These are phyloP conservation scores for Coemansia sp. DNA, from an alignment of 371 early-diverging fungal species.

Conservation along the genomic window DNA sequence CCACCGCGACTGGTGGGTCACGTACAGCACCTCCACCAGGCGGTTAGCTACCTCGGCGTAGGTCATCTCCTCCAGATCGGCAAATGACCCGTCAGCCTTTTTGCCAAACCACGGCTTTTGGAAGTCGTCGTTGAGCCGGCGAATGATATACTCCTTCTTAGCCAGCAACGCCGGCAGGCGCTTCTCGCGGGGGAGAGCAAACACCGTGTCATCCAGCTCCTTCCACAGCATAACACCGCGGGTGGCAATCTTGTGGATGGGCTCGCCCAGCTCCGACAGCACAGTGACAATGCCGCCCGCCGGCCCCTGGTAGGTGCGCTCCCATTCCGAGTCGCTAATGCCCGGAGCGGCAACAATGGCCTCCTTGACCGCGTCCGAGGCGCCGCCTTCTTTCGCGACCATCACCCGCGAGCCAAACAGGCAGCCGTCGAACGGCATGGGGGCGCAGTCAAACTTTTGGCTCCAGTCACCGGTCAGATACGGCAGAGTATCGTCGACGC, in stretches of 20 bases:
- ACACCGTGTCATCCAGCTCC: slow-evolving; percentile 92
- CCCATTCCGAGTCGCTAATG: slow-evolving; percentile 88
- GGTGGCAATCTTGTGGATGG: slow-evolving; percentile 96
- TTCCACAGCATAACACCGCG: slow-evolving; percentile 93
- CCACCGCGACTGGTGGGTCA: slow-evolving; percentile 82
- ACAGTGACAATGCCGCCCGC: slow-evolving; percentile 95
- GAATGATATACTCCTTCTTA: slow-evolving; percentile 91
- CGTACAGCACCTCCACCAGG: slow-evolving; percentile 78
- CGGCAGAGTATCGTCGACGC: slow-evolving; percentile 87
- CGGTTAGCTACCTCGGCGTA: slow-evolving; percentile 88
- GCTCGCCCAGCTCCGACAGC: slow-evolving; percentile 93
- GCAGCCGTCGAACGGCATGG: slow-evolving; percentile 96
- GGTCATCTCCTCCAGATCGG: slow-evolving; percentile 89
- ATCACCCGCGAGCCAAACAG: slow-evolving; percentile 94
- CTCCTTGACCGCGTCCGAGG: slow-evolving; percentile 84
- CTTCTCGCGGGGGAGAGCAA: slow-evolving; percentile 88
- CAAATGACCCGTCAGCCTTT: slow-evolving; percentile 75
- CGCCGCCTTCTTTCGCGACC: slow-evolving; percentile 90
- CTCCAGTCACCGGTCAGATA: slow-evolving; percentile 96
- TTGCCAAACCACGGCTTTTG: slow-evolving; percentile 89
- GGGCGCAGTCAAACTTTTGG: slow-evolving; percentile 76
- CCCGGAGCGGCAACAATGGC: slow-evolving; percentile 91
- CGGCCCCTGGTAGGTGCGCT: slow-evolving; percentile 88
- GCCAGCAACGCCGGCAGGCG: slow-evolving; percentile 74
- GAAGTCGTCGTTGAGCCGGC: slow-evolving; percentile 81